These are phyloP conservation scores for Leptoxyphium fumago DNA, from an alignment of 2,329 filamentous ascomycete species.

Conservation along the genomic window DNA sequence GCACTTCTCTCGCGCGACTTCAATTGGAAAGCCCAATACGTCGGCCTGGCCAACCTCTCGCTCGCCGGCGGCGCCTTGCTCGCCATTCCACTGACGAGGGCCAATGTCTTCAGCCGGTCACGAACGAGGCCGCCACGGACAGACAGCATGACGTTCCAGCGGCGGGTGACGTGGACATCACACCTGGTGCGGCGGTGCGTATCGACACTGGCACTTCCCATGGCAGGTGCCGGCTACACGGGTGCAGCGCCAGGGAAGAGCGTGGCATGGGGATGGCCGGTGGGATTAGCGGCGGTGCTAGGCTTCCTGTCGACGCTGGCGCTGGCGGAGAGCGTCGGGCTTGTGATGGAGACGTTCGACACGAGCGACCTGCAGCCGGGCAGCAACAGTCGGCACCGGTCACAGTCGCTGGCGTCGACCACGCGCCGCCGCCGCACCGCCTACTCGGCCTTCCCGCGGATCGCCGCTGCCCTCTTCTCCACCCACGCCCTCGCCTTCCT, in stretches of 20 bases:
- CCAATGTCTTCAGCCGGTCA: slow-evolving; percentile 51
- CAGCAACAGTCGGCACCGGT: slow-evolving; percentile 40
- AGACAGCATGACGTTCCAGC: slow-evolving; percentile 53
- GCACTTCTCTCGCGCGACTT: slow-evolving; percentile 58
- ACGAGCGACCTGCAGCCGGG: slow-evolving; percentile 64
- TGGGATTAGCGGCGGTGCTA: slow-evolving; percentile 49
- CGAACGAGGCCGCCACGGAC: slow-evolving; percentile 44
- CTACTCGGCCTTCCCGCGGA: slow-evolving; percentile 62
- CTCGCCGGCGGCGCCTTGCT: slow-evolving; percentile 54
- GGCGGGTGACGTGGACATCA: slow-evolving; percentile 52
- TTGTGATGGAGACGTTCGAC: slow-evolving; percentile 71
- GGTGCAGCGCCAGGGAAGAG: slow-evolving; percentile 49
- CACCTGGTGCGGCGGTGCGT: slow-evolving; percentile 54
- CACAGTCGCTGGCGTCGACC: slow-evolving; percentile 29
- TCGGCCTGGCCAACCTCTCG: slow-evolving; percentile 51
- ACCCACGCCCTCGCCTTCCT: slow-evolving; percentile 57
- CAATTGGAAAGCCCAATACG: slow-evolving; percentile 45
- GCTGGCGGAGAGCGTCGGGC: slow-evolving; percentile 59
- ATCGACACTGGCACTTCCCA: slow-evolving; percentile 52
- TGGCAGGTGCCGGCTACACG: slow-evolving; percentile 54
- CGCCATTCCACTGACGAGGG: slow-evolving; percentile 61
- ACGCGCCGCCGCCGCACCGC: slow-evolving; percentile 43
- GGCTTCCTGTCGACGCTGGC: slow-evolving; percentile 60
- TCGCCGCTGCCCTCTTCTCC: slow-evolving; percentile 55
- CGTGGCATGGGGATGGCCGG: slow-evolving; percentile 47